These are phyloP conservation scores for Fagopyrum homotropicum DNA, from an alignment of 148 eudicot species.

Conservation along the genomic window DNA sequence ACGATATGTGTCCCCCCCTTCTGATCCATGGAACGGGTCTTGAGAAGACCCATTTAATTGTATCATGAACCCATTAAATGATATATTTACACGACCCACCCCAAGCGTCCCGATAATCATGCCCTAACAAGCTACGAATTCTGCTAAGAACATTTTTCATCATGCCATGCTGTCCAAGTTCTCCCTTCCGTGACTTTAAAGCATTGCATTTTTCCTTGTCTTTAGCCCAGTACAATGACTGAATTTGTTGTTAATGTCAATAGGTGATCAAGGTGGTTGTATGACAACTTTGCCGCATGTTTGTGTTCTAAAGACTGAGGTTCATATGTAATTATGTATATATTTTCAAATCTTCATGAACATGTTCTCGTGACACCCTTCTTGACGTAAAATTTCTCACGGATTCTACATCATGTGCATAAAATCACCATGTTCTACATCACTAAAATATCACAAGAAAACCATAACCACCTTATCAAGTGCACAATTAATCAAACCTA, in stretches of 20 bases:
- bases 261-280: neutral
- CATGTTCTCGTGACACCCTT: neutral
- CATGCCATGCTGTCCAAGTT: neutral
- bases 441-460: too few species aligned
- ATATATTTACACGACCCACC: too few species aligned
- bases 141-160: neutral
- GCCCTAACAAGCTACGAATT: too few species aligned
- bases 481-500: too few species aligned
- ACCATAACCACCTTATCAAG: too few species aligned
- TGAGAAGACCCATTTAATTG: too few species aligned
- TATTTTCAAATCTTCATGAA: neutral
- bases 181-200: neutral
- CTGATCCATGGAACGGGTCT: too few species aligned
- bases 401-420: neutral
- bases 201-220: neutral
- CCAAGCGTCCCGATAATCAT: too few species aligned
- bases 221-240: neutral
- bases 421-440: neutral
- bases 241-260: neutral
- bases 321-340: conserved; percentile 5
- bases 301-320: neutral
- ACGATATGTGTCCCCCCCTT: too few species aligned
- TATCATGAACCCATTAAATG: too few species aligned
- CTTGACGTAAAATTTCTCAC: neutral
- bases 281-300: neutral